Evolutionary conservation across 495 filamentous ascomycete genomes (phyloP), one percentile per base, ranked within the genome.

Genomic region (Xylaria nigripes): DNA sequence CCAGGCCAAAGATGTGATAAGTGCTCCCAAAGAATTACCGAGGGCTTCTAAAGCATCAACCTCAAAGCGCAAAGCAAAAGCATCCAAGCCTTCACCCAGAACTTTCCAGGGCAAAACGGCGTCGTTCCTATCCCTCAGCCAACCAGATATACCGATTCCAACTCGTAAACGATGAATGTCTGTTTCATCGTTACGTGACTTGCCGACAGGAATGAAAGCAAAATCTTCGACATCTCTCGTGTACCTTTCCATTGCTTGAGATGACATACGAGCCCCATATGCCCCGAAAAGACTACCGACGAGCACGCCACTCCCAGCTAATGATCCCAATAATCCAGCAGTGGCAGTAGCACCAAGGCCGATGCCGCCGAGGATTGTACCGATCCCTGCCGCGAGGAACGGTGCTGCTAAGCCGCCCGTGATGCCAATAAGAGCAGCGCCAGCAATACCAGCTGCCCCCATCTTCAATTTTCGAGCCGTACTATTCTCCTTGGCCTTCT

Each of bases 181-280:
- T 3, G 67, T 65, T 25, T 63, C 55, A 38, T 72, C 61, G 48
- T 67, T 44, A 60, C 68, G 68, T 47, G 68, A 62, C 40, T 50
- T 16, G 21, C 22, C 16, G 30, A 93, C 74, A 0, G 91, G 90
- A 3, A 96, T 67, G 59, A 98, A 96, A 0, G 85, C 89, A 65
- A 96, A 96, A 65, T 97, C 92, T 48, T 87, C 78, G 6, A 96
- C 87, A 56, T 96, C 90, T 51, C 81, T 82, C 8, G 89, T 86
- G 66, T 95, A 95, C 50, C 83, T 78, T 54, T 95, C 90, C 82
- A 96, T 66, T 9, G 64, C 64, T 56, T 84, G 73, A 2, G 87
- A 83, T 2, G 87, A 86, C 83, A 90, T 87, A 62, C 86, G 80
- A 8, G 83, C 88, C 6, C 90, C 90, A 59, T 93, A 95, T 2